Evolutionary conservation across 1,284 basidiomycete species (phyloP).

Genomic region (Calocybe gambosa): DNA sequence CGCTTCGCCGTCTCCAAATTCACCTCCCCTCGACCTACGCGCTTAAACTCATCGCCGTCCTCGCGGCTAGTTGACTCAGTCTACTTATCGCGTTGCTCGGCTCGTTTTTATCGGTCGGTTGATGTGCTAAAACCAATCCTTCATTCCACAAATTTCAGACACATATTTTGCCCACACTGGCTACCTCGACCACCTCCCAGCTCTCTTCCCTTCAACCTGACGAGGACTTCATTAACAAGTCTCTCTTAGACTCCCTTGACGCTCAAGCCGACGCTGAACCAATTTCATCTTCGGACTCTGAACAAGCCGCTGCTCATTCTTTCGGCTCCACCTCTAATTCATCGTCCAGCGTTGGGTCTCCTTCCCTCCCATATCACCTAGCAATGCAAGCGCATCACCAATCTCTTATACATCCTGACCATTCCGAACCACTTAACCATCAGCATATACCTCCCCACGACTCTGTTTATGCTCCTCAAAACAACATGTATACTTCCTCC

Average conservation of each 20-base stretch:
- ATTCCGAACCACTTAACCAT: conserved; percentile 33
- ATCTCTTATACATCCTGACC: conserved; percentile 40
- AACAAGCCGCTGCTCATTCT: conserved; percentile 39
- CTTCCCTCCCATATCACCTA: conserved; percentile 48
- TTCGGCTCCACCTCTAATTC: conserved; percentile 44
- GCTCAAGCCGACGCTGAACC: conserved; percentile 75
- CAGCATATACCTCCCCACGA: conserved; percentile 31
- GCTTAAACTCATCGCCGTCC: conserved; percentile 15
- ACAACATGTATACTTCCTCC: conserved; percentile 27
- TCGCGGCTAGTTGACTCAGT: conserved; percentile 16
- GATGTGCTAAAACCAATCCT: conserved; percentile 25
- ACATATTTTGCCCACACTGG: conserved; percentile 52
- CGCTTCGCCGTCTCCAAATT: conserved; percentile 6
- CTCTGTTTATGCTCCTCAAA: conserved; percentile 22
- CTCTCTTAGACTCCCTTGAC: conserved; percentile 72
- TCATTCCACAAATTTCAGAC: conserved; percentile 16
- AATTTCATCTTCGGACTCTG: conserved; percentile 43
- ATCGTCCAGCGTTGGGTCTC: conserved; percentile 43
- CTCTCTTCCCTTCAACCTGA: conserved; percentile 41
- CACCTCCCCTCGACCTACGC: conserved; percentile 15
- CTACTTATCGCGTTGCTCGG: conserved; percentile 9
- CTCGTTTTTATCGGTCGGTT: conserved; percentile 19
- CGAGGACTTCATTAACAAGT: conserved; percentile 80
- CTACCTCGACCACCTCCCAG: conserved; percentile 42
- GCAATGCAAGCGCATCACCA: conserved; percentile 40